Base-by-base conservation (phyloP, 202 grass and related monocot genomes). In the Eragrostis tef region DNA sequence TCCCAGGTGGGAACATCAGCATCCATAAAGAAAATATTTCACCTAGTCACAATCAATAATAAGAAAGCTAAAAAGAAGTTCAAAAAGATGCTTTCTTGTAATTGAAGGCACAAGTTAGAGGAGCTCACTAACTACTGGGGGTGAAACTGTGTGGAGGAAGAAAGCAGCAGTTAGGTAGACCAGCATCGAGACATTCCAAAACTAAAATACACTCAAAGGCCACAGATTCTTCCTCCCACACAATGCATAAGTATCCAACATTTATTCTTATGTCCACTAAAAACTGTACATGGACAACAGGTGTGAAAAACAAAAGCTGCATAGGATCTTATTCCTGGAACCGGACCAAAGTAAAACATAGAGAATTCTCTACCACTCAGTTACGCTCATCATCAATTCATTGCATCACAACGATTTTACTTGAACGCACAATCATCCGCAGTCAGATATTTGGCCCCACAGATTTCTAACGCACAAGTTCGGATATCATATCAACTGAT, bases 191-290 rank as follows among this genome's bases (percentile, higher is more conserved):
- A 80, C 79, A 90, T 90, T 80, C 88, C 74, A 70, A 90, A 83
- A 79, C 84, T 80, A 70, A 83, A 83, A 56, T 77, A 70, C 88
- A 90, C 88, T 86, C 54, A 90, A 90, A 86, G 70, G 36, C 75
- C 25, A 86, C 53, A 44, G 74, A 71, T 80, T 64, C 79, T 83
- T 71, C 79, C 46, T 21, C 72, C 74, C 67, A 64, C 69, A 70
- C 75, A 70, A 57, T 64, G 79, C 63, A 70, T 22, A 11, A 86
- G 79, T 79, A 73, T 53, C 75, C 79, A 63, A 62, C 44, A 83
- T 75, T 73, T 83, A 70, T 70, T 51, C 68, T 19, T 59, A 36
- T 79, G 54, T 36, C 36, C 43, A 70, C 53, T 76, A 64, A 49
- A 24, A 71, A 64, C 44, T 49, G 5, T 42, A 64, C 21, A 73